phyloP scores from a whole-genome alignment of 371 early-diverging fungal genomes.

The Encephalitozoon intestinalis region DNA sequence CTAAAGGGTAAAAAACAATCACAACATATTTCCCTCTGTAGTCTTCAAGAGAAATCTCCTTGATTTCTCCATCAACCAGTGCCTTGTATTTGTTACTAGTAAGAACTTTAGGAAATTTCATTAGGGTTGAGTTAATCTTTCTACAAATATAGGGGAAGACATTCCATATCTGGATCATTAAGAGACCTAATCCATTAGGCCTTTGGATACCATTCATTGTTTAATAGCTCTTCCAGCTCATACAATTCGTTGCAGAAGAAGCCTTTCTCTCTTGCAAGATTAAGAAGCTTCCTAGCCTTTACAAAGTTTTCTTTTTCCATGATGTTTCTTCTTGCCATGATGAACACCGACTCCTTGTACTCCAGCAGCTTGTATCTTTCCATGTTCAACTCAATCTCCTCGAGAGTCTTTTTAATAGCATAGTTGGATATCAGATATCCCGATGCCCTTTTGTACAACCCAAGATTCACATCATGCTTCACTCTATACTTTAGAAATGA shows the following conservation, averaged over 20 bases:
- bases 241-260: constrained; percentile 23
- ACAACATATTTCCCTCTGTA: constrained; percentile 61
- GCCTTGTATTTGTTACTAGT: neutral
- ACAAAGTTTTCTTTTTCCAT: constrained; percentile 16
- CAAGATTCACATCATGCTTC: neutral
- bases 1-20: constrained; percentile 73
- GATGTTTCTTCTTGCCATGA: neutral
- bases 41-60: constrained; percentile 32
- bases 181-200: neutral
- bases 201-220: constrained; percentile 3
- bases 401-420: neutral
- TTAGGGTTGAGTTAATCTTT: neutral
- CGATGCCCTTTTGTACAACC: neutral
- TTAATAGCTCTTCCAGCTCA: constrained; percentile 13
- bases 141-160: neutral
- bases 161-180: neutral
- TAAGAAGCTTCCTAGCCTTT: constrained; percentile 23
- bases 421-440: neutral
- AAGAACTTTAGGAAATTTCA: constrained; percentile 18
- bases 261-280: constrained; percentile 17
- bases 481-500: neutral
- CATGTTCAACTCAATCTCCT: neutral
- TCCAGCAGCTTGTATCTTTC: neutral
- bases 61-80: constrained; percentile 38
- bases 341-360: neutral